These are phyloP conservation scores for Aplosporella prunicola DNA, from an alignment of 2,329 filamentous ascomycete species.

Conservation along the genomic window DNA sequence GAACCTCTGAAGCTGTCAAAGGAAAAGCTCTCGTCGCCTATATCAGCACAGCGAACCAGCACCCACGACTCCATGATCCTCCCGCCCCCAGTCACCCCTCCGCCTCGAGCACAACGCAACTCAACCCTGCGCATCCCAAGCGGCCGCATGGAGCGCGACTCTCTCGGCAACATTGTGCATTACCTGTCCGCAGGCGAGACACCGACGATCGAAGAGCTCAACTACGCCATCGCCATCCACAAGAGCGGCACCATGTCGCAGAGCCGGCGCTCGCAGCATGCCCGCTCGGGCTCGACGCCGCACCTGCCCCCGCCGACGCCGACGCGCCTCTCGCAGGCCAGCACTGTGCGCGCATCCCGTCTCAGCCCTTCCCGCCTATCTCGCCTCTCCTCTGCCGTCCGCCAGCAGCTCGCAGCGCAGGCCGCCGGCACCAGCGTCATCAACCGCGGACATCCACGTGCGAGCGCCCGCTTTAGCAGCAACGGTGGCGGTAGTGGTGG, in stretches of 20 bases:
- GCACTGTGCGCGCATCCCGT: conserved; percentile 2
- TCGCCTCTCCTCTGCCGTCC: too few species aligned
- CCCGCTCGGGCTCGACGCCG: not conserved
- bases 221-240: conserved; percentile 2
- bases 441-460: conserved; percentile 4
- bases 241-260: conserved; percentile 1
- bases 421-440: conserved; percentile 2
- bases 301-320: not conserved
- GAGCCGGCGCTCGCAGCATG: not conserved
- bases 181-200: not conserved
- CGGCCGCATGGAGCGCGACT: not conserved
- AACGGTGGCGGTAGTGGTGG: not conserved
- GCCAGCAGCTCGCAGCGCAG: conserved; percentile 1
- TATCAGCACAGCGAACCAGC: not conserved
- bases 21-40: not conserved
- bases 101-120: not conserved
- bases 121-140: not conserved
- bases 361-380: too few species aligned
- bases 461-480: not conserved
- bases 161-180: not conserved
- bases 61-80: not conserved
- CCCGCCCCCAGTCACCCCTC: not conserved
- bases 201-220: conserved; percentile 4
- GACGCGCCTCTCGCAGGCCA: not conserved
- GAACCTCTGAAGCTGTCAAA: too few species aligned